These are phyloP conservation scores for Plectranthus barbatus DNA, from an alignment of 257 asterid genomes.

Conservation along the genomic window DNA sequence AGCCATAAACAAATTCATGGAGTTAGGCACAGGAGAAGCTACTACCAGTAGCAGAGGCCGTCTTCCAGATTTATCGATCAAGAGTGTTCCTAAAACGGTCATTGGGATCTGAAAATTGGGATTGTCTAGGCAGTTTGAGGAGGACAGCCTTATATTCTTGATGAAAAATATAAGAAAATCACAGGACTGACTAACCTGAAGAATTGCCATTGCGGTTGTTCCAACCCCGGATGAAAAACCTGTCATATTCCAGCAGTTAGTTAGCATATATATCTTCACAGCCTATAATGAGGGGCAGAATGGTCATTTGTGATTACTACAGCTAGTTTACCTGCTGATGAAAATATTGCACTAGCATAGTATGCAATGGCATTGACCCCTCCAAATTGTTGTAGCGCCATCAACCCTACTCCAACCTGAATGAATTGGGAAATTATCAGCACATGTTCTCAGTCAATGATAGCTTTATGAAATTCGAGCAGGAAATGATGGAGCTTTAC, in stretches of 20 bases:
- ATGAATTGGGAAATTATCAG: slow-evolving; percentile 3
- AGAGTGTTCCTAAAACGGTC: slow-evolving; percentile 57
- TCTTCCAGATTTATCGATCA: slow-evolving; percentile 85
- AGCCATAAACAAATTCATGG: background rate
- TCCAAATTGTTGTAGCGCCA: slow-evolving; percentile 87
- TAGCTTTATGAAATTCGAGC: background rate
- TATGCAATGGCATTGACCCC: slow-evolving; percentile 82
- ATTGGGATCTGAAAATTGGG: slow-evolving; percentile 59
- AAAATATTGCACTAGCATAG: slow-evolving; percentile 82
- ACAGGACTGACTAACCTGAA: slow-evolving; percentile 42
- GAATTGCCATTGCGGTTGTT: slow-evolving; percentile 70
- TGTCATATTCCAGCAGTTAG: slow-evolving; percentile 22
- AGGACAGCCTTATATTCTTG: background rate
- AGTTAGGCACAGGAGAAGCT: background rate
- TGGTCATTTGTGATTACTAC: background rate
- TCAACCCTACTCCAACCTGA: slow-evolving; percentile 90
- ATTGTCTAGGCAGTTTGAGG: background rate
- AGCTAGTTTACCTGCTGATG: slow-evolving; percentile 54
- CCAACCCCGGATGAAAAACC: slow-evolving; percentile 70
- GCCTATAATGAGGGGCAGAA: background rate
- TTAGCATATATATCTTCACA: background rate
- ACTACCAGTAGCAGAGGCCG: slow-evolving; percentile 66
- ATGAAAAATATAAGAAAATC: background rate
- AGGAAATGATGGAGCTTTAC: slow-evolving; percentile 28
- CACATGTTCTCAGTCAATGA: background rate